phyloP scores from a whole-genome alignment of 768 basidiomycete genomes.

The Cystofilobasidium capitatum region DNA sequence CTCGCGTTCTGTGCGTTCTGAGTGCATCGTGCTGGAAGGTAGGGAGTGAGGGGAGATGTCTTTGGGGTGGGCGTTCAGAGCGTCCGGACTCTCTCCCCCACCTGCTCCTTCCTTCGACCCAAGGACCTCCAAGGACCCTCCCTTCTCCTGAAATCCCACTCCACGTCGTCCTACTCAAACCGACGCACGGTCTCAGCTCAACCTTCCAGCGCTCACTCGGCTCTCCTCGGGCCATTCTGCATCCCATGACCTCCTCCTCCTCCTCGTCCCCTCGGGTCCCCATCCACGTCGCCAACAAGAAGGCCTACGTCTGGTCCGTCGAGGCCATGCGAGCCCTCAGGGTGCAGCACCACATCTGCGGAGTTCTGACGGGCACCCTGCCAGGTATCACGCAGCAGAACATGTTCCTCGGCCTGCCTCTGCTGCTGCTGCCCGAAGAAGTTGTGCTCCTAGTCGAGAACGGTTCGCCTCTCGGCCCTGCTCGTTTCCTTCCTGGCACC shows the following conservation, averaged over 20 bases:
- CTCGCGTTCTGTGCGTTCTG: too few relatives aligned
- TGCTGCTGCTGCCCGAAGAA: constrained; percentile 82
- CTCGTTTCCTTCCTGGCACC: background rate
- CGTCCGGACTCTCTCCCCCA: background rate
- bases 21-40: background rate
- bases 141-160: too few relatives aligned
- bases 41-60: background rate
- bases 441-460: constrained; percentile 76
- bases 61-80: background rate
- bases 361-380: constrained; percentile 77
- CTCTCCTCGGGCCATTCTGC: background rate
- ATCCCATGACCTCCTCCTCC: background rate
- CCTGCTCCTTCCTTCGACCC: too few relatives aligned
- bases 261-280: constrained; percentile 1
- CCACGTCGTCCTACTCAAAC: too few relatives aligned
- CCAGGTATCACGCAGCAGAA: constrained; percentile 95
- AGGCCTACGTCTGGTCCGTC: constrained; percentile 21
- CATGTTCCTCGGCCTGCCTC: constrained; percentile 84
- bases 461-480: constrained; percentile 44
- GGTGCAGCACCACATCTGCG: constrained; percentile 69
- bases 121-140: too few relatives aligned
- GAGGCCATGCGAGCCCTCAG: constrained; percentile 67
- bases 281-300: constrained; percentile 22
- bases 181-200: too few relatives aligned
- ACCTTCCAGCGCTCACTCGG: background rate